These are phyloP conservation scores for Aspergillus saccharolyticus DNA, from an alignment of 495 filamentous ascomycete genomes.

Conservation along the genomic window DNA sequence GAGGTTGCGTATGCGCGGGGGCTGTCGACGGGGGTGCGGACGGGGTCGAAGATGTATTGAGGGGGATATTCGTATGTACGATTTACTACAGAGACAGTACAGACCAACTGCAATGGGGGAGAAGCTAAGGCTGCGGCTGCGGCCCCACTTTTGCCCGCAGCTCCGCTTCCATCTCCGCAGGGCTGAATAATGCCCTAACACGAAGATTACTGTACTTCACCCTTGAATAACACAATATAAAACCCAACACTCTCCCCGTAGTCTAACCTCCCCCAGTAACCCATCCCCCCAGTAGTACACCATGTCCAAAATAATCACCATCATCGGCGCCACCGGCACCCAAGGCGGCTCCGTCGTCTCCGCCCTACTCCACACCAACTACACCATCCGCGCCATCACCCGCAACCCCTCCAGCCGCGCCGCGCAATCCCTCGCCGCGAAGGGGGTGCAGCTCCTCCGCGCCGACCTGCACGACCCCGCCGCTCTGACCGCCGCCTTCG, in stretches of 20 bases:
- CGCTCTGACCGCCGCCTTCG: conserved; percentile 37
- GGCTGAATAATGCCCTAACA: background rate
- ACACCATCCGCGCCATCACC: conserved; percentile 7
- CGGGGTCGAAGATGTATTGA: too few species aligned
- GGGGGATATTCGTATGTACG: too few species aligned
- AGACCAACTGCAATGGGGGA: too few species aligned
- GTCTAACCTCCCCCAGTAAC: background rate
- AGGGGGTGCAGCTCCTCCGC: conserved; percentile 29
- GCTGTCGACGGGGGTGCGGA: too few species aligned
- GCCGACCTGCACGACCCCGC: conserved; percentile 31
- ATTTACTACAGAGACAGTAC: too few species aligned
- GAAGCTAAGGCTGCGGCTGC: background rate
- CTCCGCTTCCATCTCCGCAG: background rate
- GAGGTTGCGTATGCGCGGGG: too few species aligned
- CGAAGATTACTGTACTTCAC: too few species aligned
- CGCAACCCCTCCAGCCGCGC: background rate
- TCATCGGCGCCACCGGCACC: conserved; percentile 8
- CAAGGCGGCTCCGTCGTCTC: conserved; percentile 9
- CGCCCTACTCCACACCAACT: conserved; percentile 3
- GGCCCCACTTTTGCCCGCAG: background rate
- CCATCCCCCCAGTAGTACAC: background rate
- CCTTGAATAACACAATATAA: too few species aligned
- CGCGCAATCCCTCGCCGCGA: background rate
- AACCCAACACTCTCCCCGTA: too few species aligned
- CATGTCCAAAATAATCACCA: conserved; percentile 6